Conservation (phyloP, 179 eudicot genomes). For the Silene coronaria region DNA sequence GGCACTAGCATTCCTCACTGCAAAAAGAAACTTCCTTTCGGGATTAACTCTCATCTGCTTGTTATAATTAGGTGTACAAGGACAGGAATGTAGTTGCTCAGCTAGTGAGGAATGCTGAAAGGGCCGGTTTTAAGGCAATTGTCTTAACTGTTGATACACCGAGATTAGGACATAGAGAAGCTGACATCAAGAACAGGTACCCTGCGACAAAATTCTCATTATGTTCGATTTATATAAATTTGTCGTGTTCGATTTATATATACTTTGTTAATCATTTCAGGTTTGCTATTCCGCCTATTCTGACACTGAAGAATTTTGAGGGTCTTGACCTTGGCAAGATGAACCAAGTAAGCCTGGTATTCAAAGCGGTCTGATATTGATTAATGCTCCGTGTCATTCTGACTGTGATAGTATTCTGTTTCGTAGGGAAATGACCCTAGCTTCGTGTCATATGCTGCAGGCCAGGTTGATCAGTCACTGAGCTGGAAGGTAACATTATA, state of each 20-base stretch:
- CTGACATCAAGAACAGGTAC: slow-evolving; percentile 97
- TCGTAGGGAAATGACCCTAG: slow-evolving; percentile 79
- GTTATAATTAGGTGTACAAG: slow-evolving; percentile 48
- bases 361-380: background rate
- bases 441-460: slow-evolving; percentile 66
- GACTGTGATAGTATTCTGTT: background rate
- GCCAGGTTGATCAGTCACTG: slow-evolving; percentile 64
- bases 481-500: slow-evolving; percentile 67
- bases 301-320: slow-evolving; percentile 80
- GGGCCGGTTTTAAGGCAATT: slow-evolving; percentile 98
- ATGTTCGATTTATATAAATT: background rate
- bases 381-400: background rate
- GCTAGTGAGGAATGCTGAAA: slow-evolving; percentile 96
- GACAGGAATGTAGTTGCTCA: slow-evolving; percentile 78
- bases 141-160: slow-evolving; percentile 99
- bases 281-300: slow-evolving; percentile 56
- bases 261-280: slow-evolving; percentile 29
- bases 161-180: slow-evolving; percentile 88
- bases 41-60: background rate
- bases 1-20: no score
- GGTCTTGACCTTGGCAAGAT: slow-evolving; percentile 80
- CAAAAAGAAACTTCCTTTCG: background rate
- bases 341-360: slow-evolving; percentile 41
- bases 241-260: background rate
- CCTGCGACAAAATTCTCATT: background rate